Evolutionary conservation across 2,329 filamentous ascomycete species (phyloP).

Genomic region (Aspergillus piperis): DNA sequence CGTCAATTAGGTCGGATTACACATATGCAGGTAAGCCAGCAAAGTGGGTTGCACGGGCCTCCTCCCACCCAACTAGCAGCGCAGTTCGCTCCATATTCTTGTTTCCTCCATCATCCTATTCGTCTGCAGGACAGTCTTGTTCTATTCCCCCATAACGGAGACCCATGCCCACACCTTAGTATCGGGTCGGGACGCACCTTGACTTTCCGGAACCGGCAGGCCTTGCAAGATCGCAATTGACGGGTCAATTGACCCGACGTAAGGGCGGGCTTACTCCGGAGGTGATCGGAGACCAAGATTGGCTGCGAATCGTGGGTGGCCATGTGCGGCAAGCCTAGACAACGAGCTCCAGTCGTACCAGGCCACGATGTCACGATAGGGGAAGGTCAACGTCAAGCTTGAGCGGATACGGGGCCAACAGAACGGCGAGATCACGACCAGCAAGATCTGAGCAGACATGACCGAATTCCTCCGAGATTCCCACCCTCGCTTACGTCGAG

Average conservation of each 20-base stretch:
- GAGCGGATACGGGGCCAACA: constrained; percentile 28
- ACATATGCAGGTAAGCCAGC: background rate
- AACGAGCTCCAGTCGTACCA: constrained; percentile 4
- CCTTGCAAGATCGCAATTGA: constrained; percentile 42
- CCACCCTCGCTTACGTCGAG: constrained; percentile 17
- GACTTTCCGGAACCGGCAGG: constrained; percentile 42
- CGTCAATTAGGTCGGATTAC: constrained; percentile 8
- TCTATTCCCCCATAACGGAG: background rate
- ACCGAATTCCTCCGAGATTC: constrained; percentile 35
- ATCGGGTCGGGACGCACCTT: constrained; percentile 33
- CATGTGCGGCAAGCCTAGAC: constrained; percentile 22
- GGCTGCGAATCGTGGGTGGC: constrained; percentile 25
- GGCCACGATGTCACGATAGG: constrained; percentile 8
- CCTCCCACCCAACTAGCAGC: background rate
- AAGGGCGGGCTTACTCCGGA: constrained; percentile 22
- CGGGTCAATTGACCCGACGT: constrained; percentile 25
- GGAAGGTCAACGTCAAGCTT: constrained; percentile 10
- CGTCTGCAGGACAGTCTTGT: background rate
- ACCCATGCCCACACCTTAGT: background rate
- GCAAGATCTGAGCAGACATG: constrained; percentile 32
- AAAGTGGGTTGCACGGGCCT: background rate
- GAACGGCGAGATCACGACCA: constrained; percentile 28
- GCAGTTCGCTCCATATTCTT: background rate
- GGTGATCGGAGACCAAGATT: constrained; percentile 14
- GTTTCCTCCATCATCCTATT: background rate